Percentiles rank a stretch among this genome's conserved stretches.
Conservation (phyloP, 2,329 filamentous ascomycete species). For the Trichoderma oligosporum region DNA sequence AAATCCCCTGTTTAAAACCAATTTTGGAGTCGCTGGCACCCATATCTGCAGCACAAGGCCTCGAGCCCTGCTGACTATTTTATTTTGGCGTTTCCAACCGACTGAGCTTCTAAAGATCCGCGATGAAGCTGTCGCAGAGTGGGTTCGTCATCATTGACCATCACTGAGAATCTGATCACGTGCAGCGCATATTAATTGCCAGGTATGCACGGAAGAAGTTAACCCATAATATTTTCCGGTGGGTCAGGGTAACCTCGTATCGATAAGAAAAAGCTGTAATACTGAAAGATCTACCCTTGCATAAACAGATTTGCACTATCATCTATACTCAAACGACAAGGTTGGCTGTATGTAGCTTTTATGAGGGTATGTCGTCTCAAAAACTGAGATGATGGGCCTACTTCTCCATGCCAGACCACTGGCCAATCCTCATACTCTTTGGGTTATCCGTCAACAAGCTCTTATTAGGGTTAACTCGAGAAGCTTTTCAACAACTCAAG, state of each 20-base stretch:
- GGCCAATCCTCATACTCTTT: not conserved
- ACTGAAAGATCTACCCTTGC: constrained; percentile 2
- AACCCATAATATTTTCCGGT: not conserved
- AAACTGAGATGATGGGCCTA: constrained; percentile 31
- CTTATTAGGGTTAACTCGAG: not conserved
- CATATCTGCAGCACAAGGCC: constrained; percentile 54
- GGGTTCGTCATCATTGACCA: constrained; percentile 16
- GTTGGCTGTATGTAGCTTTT: not conserved
- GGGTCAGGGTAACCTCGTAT: not conserved
- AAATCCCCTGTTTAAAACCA: constrained; percentile 97
- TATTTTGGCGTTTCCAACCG: constrained; percentile 14
- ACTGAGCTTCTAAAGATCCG: constrained; percentile 15
- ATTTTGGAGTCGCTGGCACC: constrained; percentile 98
- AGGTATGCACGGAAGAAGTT: not conserved
- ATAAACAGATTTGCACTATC: too few relatives aligned
- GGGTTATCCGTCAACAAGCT: not conserved
- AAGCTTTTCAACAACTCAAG: not conserved
- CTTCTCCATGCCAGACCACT: constrained; percentile 10
- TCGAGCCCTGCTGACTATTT: constrained; percentile 16
- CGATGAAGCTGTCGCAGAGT: constrained; percentile 15
- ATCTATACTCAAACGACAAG: not conserved
- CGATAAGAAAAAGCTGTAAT: constrained; percentile 18
- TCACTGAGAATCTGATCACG: constrained; percentile 12
- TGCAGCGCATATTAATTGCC: not conserved
- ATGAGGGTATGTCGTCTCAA: not conserved